Evolutionary conservation across 164 flowering plant species (phyloP).

Genomic region (Santalum album): DNA sequence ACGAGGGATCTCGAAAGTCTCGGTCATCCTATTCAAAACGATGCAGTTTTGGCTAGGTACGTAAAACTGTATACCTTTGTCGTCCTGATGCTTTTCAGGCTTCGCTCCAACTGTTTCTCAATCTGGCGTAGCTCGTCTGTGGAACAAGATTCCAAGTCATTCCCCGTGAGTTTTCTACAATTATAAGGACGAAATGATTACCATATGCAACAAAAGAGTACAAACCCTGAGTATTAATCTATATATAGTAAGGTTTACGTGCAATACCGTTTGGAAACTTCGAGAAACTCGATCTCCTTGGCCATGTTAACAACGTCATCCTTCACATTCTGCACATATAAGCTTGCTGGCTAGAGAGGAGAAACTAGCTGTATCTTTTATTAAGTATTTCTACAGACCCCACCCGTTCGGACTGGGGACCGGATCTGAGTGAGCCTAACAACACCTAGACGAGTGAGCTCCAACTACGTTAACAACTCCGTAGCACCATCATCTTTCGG

Average conservation of each 20-base stretch:
- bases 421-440: too few species aligned
- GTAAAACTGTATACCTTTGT: neutral
- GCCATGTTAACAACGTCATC: neutral
- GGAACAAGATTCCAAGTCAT: neutral
- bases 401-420: too few species aligned
- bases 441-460: too few species aligned
- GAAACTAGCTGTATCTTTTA: too few species aligned
- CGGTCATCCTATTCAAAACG: too few species aligned
- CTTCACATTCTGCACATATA: neutral
- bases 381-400: too few species aligned
- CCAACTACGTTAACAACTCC: too few species aligned
- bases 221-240: neutral
- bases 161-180: neutral
- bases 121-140: neutral
- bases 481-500: too few species aligned
- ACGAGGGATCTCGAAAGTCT: too few species aligned
- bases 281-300: neutral
- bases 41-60: neutral
- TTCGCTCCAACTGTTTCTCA: neutral
- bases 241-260: neutral
- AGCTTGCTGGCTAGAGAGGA: neutral
- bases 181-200: neutral
- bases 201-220: neutral
- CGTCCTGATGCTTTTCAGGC: neutral
- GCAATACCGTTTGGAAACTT: neutral